Conservation (phyloP, 257 asterid species). For the Sherardia arvensis region DNA sequence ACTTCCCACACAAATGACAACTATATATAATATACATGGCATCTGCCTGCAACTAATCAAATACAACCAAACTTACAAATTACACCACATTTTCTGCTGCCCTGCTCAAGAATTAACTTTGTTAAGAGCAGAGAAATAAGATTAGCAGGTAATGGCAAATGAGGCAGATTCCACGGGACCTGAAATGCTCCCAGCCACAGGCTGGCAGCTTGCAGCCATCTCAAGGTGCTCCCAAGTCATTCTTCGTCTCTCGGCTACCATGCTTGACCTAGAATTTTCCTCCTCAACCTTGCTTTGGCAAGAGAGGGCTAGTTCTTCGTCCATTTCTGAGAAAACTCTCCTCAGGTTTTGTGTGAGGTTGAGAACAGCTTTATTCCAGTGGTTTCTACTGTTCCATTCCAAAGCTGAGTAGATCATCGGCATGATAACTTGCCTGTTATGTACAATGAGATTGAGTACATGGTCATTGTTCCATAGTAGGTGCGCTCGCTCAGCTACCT, state of each 20-base stretch:
- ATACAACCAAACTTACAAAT: not conserved
- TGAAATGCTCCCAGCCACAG: conserved; percentile 17
- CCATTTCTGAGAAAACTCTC: conserved; percentile 35
- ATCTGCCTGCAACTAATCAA: not conserved
- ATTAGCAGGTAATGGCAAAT: conserved; percentile 24
- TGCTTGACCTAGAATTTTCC: conserved; percentile 21
- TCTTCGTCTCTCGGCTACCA: conserved; percentile 32
- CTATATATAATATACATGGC: not conserved
- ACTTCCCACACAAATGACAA: not conserved
- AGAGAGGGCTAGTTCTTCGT: conserved; percentile 31
- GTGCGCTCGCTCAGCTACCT: conserved; percentile 47
- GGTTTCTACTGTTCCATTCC: conserved; percentile 32
- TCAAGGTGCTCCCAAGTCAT: conserved; percentile 38
- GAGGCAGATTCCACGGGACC: conserved; percentile 23
- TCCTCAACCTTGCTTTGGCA: conserved; percentile 39
- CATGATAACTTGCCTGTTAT: conserved; percentile 29
- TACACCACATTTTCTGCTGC: not conserved
- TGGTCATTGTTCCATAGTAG: conserved; percentile 35
- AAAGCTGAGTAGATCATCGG: conserved; percentile 34
- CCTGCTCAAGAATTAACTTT: not conserved
- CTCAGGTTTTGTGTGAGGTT: conserved; percentile 32
- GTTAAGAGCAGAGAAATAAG: conserved; percentile 6
- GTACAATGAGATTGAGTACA: conserved; percentile 29
- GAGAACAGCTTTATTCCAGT: conserved; percentile 38
- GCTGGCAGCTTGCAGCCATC: conserved; percentile 25